Base-by-base conservation (phyloP, 352 stramenopile genomes). In the Phytophthora hybrid region DNA sequence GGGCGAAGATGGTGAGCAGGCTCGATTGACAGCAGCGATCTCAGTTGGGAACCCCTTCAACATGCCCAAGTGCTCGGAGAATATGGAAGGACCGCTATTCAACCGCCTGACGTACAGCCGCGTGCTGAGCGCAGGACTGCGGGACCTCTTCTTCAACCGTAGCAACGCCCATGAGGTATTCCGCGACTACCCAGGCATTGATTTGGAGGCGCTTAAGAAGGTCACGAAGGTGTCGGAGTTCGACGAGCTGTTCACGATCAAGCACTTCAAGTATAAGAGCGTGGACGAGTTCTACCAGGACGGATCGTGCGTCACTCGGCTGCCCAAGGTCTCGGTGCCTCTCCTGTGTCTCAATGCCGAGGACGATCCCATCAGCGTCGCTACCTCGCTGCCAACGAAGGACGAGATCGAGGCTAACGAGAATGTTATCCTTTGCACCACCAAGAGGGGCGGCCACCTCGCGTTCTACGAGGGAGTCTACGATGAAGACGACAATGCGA, bases 1-100 rank as follows among this genome's bases (percentile, higher is more conserved):
- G 1, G 87, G 85, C 1, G 87, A 94, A 63, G 75, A 91, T 46
- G 69, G 83, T 3, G 58, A 80, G 6, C 59, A 74, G 4, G 61
- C 67, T 34, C 57, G 57, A 58, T 61, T 92, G 11, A 84, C 80
- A 0, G 85, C 80, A 3, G 84, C 70, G 47, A 80, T 94, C 39
- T 90, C 84, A 10, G 81, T 93, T 19, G 85, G 85, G 16, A 94
- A 94, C 55, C 87, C 87, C 21, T 94, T 90, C 63, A 78, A 92
- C 59, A 79, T 94, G 56, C 63, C 75, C 16, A 82, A 72, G 10
- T 90, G 79, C 57, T 82, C 78, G 14, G 55, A 65, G 47, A 85
- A 91, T 46, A 71, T 93, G 6, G 63, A 69, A 26, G 58, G 57
- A 1, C 81, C 83, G 46, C 66, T 81, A 34, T 87, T 91, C 59